Percentiles rank a stretch among this genome's conserved stretches.
These are phyloP conservation scores for Nasturtium officinale DNA, from an alignment of 345 rosid species.

Conservation along the genomic window DNA sequence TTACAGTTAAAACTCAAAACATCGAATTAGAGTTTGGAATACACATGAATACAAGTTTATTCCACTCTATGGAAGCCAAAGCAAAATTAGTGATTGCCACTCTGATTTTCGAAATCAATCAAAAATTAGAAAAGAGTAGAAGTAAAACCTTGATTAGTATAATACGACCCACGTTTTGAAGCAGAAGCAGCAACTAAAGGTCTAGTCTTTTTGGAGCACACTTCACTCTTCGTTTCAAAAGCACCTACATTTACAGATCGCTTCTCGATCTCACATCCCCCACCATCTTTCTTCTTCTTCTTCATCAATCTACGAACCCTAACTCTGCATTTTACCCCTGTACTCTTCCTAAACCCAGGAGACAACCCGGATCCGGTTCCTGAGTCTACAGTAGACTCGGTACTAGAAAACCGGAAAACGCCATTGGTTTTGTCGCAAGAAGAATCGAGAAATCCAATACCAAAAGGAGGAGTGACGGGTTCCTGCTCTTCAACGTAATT, in stretches of 20 bases:
- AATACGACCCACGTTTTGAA: constrained; percentile 47
- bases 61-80: background rate
- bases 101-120: background rate
- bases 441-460: constrained; percentile 33
- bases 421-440: constrained; percentile 47
- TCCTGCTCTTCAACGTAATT: constrained; percentile 3
- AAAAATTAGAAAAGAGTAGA: constrained; percentile 3
- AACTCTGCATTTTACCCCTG: constrained; percentile 41
- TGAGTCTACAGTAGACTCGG: constrained; percentile 45
- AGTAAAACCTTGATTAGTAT: constrained; percentile 52
- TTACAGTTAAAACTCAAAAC: background rate
- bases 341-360: constrained; percentile 35
- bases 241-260: constrained; percentile 44
- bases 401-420: constrained; percentile 76
- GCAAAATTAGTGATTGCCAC: background rate
- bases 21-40: background rate
- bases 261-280: constrained; percentile 33
- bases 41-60: constrained; percentile 5
- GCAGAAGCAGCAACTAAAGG: constrained; percentile 43
- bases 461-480: constrained; percentile 22
- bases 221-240: constrained; percentile 43
- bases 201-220: constrained; percentile 65
- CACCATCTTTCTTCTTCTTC: constrained; percentile 27
- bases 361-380: constrained; percentile 33
- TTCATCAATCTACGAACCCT: constrained; percentile 33